These are phyloP conservation scores for Stenogyne calaminthoides DNA, from an alignment of 305 asterid genomes.

Conservation along the genomic window DNA sequence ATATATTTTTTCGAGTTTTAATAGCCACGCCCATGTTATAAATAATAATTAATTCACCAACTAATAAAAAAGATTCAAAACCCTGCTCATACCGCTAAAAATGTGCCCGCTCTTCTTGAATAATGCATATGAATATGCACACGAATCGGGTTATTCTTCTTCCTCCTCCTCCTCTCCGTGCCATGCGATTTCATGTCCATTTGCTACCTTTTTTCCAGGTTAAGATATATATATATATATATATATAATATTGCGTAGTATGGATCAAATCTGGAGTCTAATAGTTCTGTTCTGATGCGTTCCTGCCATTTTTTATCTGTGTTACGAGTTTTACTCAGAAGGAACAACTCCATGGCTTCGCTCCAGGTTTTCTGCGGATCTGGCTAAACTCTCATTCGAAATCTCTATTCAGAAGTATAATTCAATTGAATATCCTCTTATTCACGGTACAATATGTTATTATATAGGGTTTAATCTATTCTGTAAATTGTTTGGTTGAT, in stretches of 20 bases:
- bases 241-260: background rate
- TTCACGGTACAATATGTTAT: background rate
- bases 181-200: background rate
- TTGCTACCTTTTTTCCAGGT: slow-evolving; percentile 38
- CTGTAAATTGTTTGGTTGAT: background rate
- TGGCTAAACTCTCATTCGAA: slow-evolving; percentile 36
- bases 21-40: no score
- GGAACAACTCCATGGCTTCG: slow-evolving; percentile 47
- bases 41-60: no score
- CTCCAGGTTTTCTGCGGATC: slow-evolving; percentile 37
- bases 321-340: slow-evolving; percentile 36
- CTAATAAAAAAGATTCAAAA: no score
- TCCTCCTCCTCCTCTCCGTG: background rate
- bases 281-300: slow-evolving; percentile 46
- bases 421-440: background rate
- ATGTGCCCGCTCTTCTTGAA: background rate
- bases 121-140: background rate
- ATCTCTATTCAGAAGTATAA: background rate
- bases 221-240: slow-evolving; percentile 30
- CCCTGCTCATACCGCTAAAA: no score
- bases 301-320: slow-evolving; percentile 29
- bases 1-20: no score
- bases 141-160: background rate
- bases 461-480: background rate
- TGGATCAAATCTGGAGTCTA: slow-evolving; percentile 64